Base-by-base conservation (phyloP, 1,139 yeast genomes). In the Taphrina sp. region DNA sequence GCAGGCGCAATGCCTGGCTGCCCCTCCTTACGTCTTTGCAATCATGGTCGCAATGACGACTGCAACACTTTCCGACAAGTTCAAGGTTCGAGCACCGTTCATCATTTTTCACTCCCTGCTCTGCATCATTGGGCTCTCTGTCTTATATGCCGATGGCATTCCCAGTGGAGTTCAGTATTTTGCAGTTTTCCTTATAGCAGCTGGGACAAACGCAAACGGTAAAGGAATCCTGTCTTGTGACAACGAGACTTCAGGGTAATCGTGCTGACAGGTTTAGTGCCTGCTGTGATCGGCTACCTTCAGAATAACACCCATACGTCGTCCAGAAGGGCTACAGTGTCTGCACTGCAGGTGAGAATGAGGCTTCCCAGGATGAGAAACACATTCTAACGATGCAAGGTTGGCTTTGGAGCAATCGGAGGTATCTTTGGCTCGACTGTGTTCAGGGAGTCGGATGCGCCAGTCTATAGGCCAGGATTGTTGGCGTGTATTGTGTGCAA, bases 211-310 rank as follows among this genome's bases (percentile, higher is more conserved):
- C 64, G 77, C 81, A 66, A 74, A 82, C 0, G 80, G 78, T 66
- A 77, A 79, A 8, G 73, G 76, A 3, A 76, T 77, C 43, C n/a
- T n/a, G n/a, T n/a, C n/a, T n/a, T n/a, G n/a, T n/a, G n/a, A n/a
- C n/a, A n/a, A n/a, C n/a, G n/a, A n/a, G n/a, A n/a, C n/a, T n/a
- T n/a, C n/a, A n/a, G n/a, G n/a, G n/a, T n/a, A n/a, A n/a, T n/a
- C n/a, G n/a, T n/a, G n/a, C n/a, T n/a, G n/a, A n/a, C n/a, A n/a
- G n/a, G n/a, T n/a, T n/a, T n/a, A n/a, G n/a, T n/a, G n/a, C n/a
- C n/a, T n/a, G n/a, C n/a, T n/a, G n/a, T n/a, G n/a, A 70, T 79
- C 52, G 73, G 83, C 1, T 80, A 83, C 82, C 72, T 79, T 72
- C 74, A 43, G 28, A 43, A 43, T 34, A 43, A 43, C 26, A 28